phyloP scores from a whole-genome alignment of 2,329 filamentous ascomycete genomes.

The Knoxdaviesia proteae region DNA sequence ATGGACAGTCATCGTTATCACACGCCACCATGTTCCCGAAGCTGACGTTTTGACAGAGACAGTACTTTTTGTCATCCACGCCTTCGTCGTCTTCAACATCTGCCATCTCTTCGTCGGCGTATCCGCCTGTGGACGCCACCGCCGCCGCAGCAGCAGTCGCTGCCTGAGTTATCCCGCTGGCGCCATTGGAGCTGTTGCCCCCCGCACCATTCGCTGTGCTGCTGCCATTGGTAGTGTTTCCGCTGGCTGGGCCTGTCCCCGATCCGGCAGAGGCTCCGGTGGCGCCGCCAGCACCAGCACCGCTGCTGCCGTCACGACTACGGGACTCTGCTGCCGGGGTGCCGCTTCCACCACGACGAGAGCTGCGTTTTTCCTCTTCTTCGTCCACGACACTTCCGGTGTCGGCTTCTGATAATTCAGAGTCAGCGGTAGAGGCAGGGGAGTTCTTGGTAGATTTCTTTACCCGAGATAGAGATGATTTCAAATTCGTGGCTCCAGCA shows the following conservation, averaged over 20 bases:
- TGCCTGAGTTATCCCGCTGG: background rate
- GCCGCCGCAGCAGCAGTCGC: conserved; percentile 7
- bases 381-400: conserved; percentile 32
- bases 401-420: conserved; percentile 43
- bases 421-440: conserved; percentile 40
- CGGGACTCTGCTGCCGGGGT: background rate
- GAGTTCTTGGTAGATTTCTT: conserved; percentile 40
- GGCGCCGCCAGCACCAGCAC: conserved; percentile 24
- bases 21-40: conserved; percentile 81
- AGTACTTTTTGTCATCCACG: conserved; percentile 63
- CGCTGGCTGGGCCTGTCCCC: background rate
- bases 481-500: conserved; percentile 16
- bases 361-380: conserved; percentile 10
- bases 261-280: conserved; percentile 12
- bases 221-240: too few species aligned
- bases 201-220: too few species aligned
- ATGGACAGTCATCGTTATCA: conserved; percentile 63
- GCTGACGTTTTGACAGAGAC: conserved; percentile 62
- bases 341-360: background rate
- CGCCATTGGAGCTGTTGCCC: too few species aligned
- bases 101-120: conserved; percentile 32
- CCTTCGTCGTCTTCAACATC: conserved; percentile 47
- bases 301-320: conserved; percentile 17
- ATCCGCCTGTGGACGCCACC: conserved; percentile 12
- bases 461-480: conserved; percentile 41